Evolutionary conservation across 2,329 filamentous ascomycete species (phyloP).

Genomic region (Aaosphaeria arxii): DNA sequence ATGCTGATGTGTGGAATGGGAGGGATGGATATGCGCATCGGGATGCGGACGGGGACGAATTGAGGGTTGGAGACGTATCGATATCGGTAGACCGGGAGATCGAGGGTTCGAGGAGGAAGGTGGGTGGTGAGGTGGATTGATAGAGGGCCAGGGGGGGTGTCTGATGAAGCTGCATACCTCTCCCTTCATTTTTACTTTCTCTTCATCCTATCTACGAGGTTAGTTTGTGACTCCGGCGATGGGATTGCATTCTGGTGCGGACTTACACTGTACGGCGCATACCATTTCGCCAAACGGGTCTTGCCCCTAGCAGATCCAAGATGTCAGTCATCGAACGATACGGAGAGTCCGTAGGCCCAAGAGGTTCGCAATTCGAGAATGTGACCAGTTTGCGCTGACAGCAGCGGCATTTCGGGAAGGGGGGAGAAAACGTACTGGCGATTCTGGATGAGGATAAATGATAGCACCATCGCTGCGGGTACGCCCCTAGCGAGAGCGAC

Average conservation of each 20-base stretch:
- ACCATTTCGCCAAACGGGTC: conserved; percentile 98
- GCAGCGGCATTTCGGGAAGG: background rate
- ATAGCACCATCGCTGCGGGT: conserved; percentile 59
- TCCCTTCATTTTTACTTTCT: conserved; percentile 98
- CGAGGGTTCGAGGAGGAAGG: background rate
- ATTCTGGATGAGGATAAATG: conserved; percentile 88
- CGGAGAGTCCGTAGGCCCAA: background rate
- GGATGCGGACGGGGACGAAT: conserved; percentile 1
- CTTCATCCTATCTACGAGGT: conserved; percentile 65
- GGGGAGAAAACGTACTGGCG: conserved; percentile 60
- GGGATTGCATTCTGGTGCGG: background rate
- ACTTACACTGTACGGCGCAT: conserved; percentile 83
- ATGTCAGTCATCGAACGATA: background rate
- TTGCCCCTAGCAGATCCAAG: conserved; percentile 69
- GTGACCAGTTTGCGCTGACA: conserved; percentile 1
- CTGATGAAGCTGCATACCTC: conserved; percentile 58
- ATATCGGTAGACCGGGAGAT: background rate
- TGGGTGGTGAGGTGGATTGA: conserved; percentile 1
- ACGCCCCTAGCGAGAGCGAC: background rate
- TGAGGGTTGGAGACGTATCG: background rate
- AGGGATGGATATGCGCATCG: conserved; percentile 1
- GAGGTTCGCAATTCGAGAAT: conserved; percentile 7
- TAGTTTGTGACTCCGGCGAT: conserved; percentile 8
- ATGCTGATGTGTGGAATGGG: conserved; percentile 1
- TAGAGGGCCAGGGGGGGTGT: conserved; percentile 1